Evolutionary conservation across 805 yeast species (phyloP).

Genomic region (Saccharomyces paradoxus): DNA sequence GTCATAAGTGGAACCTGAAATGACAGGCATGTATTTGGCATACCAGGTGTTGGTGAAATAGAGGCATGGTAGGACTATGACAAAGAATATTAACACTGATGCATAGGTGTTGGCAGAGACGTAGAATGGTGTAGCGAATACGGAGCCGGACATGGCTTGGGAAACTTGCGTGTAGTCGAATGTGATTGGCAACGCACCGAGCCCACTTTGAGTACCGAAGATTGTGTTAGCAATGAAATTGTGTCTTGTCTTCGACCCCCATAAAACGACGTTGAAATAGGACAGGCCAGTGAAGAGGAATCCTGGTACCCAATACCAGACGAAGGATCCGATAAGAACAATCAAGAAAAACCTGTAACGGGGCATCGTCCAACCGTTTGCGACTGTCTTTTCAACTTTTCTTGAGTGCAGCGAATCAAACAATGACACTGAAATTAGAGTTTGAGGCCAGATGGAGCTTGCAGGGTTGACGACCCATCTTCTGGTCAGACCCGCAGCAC

Average conservation of each 20-base stretch:
- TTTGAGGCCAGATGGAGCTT: conserved; percentile 56
- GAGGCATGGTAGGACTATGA: conserved; percentile 42
- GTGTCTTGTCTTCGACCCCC: conserved; percentile 32
- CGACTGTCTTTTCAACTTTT: conserved; percentile 35
- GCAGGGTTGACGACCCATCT: conserved; percentile 53
- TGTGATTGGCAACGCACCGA: conserved; percentile 47
- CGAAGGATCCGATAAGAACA: conserved; percentile 36
- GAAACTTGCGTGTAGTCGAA: conserved; percentile 54
- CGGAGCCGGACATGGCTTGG: conserved; percentile 43
- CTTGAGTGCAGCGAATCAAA: conserved; percentile 41
- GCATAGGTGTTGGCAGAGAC: conserved; percentile 35
- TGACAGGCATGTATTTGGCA: conserved; percentile 53
- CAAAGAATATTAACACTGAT: conserved; percentile 42
- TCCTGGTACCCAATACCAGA: conserved; percentile 63
- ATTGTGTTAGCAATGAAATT: conserved; percentile 53
- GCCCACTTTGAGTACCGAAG: conserved; percentile 52
- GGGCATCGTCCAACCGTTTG: conserved; percentile 54
- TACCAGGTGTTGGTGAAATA: conserved; percentile 50
- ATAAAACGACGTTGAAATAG: conserved; percentile 42
- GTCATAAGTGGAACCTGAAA: conserved; percentile 43
- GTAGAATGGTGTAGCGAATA: conserved; percentile 48
- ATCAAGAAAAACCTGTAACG: conserved; percentile 42
- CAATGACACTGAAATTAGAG: conserved; percentile 50
- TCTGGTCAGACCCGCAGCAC: conserved; percentile 54
- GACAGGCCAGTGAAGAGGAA: conserved; percentile 53